phyloP scores from a whole-genome alignment of 306 rosid genomes.

The Quercus dentata region DNA sequence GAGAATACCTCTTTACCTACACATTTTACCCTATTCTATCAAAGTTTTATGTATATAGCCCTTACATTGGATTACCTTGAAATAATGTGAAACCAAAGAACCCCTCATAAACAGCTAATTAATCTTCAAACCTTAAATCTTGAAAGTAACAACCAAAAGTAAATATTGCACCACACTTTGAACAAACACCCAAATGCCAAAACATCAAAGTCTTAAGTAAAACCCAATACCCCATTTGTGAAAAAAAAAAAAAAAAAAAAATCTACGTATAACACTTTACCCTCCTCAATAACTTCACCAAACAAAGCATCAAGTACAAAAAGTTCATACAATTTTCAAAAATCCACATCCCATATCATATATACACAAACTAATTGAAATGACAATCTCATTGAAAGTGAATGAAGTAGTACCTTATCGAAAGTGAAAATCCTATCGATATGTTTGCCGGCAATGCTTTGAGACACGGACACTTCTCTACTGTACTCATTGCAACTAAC shows the following conservation, averaged over 20 bases:
- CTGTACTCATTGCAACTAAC: constrained; percentile 71
- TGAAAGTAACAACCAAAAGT: not conserved
- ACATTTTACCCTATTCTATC: not conserved
- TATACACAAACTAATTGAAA: too few species aligned
- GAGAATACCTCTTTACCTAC: too few species aligned
- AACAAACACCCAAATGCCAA: not conserved
- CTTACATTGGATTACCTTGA: not conserved
- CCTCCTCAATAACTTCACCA: not conserved
- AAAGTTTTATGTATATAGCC: not conserved
- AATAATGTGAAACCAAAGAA: not conserved
- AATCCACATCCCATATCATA: too few species aligned
- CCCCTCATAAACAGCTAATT: not conserved
- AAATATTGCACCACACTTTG: not conserved
- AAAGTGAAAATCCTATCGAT: constrained; percentile 84
- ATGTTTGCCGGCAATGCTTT: constrained; percentile 88
- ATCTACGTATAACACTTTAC: not conserved
- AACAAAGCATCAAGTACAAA: not conserved
- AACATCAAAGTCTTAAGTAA: too few species aligned
- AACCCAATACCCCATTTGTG: not conserved
- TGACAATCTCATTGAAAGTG: not conserved
- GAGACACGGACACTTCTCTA: constrained; percentile 85
- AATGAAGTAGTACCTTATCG: constrained; percentile 57
- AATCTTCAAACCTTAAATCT: not conserved
- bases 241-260: too few species aligned
- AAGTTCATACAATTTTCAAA: not conserved